phyloP scores from a whole-genome alignment of 2,329 filamentous ascomycete genomes.

The Phialophora expanda region DNA sequence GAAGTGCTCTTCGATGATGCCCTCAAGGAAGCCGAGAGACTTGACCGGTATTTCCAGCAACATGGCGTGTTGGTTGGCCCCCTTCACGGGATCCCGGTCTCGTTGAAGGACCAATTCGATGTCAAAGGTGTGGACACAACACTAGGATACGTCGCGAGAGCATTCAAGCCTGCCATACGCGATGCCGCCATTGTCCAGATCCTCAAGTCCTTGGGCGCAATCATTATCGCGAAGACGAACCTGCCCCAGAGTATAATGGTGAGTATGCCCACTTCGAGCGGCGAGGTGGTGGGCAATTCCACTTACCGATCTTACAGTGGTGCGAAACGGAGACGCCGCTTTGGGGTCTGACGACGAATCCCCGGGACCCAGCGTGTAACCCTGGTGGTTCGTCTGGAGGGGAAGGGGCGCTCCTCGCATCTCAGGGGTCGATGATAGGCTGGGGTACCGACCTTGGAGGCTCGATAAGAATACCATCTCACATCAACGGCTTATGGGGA shows the following conservation, averaged over 20 bases:
- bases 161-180: slow-evolving; percentile 51
- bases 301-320: slow-evolving; percentile 50
- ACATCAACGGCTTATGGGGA: slow-evolving; percentile 57
- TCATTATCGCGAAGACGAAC: slow-evolving; percentile 61
- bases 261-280: slow-evolving; percentile 19
- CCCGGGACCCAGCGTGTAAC: slow-evolving; percentile 50
- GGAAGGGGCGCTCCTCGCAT: slow-evolving; percentile 49
- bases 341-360: slow-evolving; percentile 58
- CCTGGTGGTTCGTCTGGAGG: slow-evolving; percentile 57
- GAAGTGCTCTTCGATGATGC: slow-evolving; percentile 48
- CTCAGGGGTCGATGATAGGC: slow-evolving; percentile 53
- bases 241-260: slow-evolving; percentile 60
- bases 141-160: slow-evolving; percentile 55
- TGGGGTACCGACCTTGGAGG: slow-evolving; percentile 61
- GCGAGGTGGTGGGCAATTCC: no score
- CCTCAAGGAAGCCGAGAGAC: slow-evolving; percentile 43
- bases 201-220: slow-evolving; percentile 56
- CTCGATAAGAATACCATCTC: slow-evolving; percentile 56
- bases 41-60: slow-evolving; percentile 43
- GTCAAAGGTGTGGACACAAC: slow-evolving; percentile 64
- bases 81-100: slow-evolving; percentile 61
- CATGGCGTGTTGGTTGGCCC: slow-evolving; percentile 55
- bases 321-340: slow-evolving; percentile 61
- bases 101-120: slow-evolving; percentile 67
- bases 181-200: slow-evolving; percentile 59